phyloP scores from a whole-genome alignment of 768 basidiomycete genomes.

The Panaeolus cyanescens region DNA sequence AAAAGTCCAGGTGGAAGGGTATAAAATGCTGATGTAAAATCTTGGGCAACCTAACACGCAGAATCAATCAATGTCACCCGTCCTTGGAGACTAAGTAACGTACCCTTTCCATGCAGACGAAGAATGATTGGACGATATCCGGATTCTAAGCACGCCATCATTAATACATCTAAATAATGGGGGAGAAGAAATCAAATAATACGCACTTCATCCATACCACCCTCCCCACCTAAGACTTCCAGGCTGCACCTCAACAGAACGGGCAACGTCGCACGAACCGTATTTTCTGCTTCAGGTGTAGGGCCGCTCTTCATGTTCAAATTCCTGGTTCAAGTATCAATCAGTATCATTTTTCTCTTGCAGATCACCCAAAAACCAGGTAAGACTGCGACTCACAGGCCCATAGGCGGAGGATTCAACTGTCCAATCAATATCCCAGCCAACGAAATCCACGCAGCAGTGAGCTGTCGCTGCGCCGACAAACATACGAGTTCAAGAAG shows the following conservation, averaged over 20 bases:
- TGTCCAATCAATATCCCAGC: slow-evolving; percentile 81
- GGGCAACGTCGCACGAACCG: slow-evolving; percentile 58
- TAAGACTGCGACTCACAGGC: slow-evolving; percentile 19
- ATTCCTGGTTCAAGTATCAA: neutral
- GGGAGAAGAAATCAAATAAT: neutral
- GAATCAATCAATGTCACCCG: neutral
- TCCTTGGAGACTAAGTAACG: no score
- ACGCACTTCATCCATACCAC: slow-evolving; percentile 72
- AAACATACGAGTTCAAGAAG: slow-evolving; percentile 78
- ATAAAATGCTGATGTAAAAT: slow-evolving; percentile 64
- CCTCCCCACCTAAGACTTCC: slow-evolving; percentile 49
- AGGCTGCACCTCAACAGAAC: slow-evolving; percentile 63
- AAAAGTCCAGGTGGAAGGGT: slow-evolving; percentile 63
- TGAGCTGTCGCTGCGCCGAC: slow-evolving; percentile 71
- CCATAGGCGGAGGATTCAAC: slow-evolving; percentile 69
- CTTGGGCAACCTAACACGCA: slow-evolving; percentile 44
- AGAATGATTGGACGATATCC: slow-evolving; percentile 89
- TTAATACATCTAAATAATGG: neutral
- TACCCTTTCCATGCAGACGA: slow-evolving; percentile 79
- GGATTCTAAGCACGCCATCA: slow-evolving; percentile 63
- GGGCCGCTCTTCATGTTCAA: slow-evolving; percentile 52
- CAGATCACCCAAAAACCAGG: neutral
- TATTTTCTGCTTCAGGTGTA: slow-evolving; percentile 51
- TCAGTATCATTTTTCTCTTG: neutral
- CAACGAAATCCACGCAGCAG: slow-evolving; percentile 83